Conservation (phyloP, 2,329 filamentous ascomycete species). For the Apiospora kogelbergensis region DNA sequence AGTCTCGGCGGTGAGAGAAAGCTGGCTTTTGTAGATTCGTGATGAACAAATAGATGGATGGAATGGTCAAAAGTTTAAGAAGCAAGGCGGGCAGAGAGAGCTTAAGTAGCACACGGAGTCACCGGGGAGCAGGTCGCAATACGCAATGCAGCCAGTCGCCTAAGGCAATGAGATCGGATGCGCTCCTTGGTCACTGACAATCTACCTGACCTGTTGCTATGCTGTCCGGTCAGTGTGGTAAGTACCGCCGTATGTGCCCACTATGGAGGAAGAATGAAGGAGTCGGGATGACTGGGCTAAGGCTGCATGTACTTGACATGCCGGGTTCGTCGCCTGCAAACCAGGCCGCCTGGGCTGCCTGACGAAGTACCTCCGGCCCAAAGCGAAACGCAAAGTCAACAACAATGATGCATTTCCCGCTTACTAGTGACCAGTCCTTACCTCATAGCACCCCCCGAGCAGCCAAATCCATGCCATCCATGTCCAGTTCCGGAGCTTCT, state of each 20-base stretch:
- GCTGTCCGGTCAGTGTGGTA: background rate
- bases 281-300: background rate
- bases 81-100: background rate
- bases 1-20: background rate
- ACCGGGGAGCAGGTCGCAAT: background rate
- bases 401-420: slow-evolving; percentile 1
- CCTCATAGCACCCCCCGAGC: background rate
- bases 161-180: background rate
- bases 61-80: background rate
- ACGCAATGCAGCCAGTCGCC: background rate
- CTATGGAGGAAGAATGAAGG: background rate
- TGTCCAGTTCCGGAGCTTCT: background rate
- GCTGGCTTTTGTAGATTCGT: background rate
- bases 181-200: background rate
- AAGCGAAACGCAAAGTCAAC: background rate
- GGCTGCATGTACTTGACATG: background rate
- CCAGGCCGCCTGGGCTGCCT: background rate
- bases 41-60: background rate
- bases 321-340: background rate
- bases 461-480: background rate
- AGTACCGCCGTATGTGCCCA: background rate
- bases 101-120: background rate
- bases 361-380: background rate
- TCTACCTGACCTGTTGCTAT: background rate
- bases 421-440: slow-evolving; percentile 1